phyloP scores from a whole-genome alignment of 164 flowering plant species.

The Liriodendron chinense region DNA sequence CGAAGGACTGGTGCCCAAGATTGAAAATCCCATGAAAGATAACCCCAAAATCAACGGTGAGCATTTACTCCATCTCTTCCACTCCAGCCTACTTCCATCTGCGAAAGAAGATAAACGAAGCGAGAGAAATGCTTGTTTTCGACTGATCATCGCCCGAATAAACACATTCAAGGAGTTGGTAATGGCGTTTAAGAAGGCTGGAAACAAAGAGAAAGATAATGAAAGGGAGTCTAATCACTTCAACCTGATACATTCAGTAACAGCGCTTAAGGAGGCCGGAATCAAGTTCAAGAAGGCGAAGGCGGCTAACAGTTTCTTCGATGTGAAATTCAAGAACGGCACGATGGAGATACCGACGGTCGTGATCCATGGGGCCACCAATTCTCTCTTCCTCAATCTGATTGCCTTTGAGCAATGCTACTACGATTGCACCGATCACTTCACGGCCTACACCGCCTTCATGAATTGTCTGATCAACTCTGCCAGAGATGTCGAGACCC shows the following conservation, averaged over 20 bases:
- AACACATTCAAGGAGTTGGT: too few relatives aligned
- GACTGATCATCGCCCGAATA: not conserved
- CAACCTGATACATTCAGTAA: not conserved
- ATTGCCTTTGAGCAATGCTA: conserved; percentile 27
- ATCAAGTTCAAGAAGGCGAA: conserved; percentile 2
- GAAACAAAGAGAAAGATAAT: not conserved
- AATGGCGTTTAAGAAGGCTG: too few relatives aligned
- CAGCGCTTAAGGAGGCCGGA: not conserved
- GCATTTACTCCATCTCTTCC: conserved; percentile 6
- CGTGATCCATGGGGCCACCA: conserved; percentile 21
- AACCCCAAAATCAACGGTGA: not conserved
- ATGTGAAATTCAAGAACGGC: conserved; percentile 18
- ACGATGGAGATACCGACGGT: conserved; percentile 19
- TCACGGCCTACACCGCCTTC: conserved; percentile 23
- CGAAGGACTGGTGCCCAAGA: not conserved
- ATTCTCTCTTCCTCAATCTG: conserved; percentile 27
- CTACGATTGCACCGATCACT: conserved; percentile 12
- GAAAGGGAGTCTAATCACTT: not conserved
- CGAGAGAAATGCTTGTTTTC: too few relatives aligned
- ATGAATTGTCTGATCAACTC: conserved; percentile 27
- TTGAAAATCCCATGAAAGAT: not conserved
- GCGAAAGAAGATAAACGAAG: not conserved
- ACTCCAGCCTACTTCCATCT: not conserved
- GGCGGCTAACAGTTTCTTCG: conserved; percentile 15
- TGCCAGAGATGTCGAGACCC: conserved; percentile 17